Conservation (phyloP, 1,284 basidiomycete genomes). For the Ganoderma sinense region DNA sequence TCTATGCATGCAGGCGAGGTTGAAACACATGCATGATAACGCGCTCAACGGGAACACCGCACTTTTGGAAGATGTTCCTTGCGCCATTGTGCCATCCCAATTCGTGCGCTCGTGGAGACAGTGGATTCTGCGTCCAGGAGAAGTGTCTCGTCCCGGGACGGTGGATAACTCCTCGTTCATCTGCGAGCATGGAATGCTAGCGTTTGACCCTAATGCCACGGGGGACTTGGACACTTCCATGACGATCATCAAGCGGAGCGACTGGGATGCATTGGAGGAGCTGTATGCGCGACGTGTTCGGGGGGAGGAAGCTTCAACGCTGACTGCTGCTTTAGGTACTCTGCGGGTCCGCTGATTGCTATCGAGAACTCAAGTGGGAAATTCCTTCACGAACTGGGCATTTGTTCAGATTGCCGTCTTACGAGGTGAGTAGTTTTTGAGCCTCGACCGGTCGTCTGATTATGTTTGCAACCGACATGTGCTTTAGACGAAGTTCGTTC, state of each 20-base stretch:
- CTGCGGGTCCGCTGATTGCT: constrained; percentile 61
- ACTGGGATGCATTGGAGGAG: constrained; percentile 68
- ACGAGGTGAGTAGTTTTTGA: constrained; percentile 52
- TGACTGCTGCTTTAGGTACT: constrained; percentile 54
- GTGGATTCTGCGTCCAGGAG: constrained; percentile 70
- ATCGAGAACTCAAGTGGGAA: constrained; percentile 52
- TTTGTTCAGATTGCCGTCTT: constrained; percentile 69
- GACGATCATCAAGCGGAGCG: constrained; percentile 60
- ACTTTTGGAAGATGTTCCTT: constrained; percentile 55
- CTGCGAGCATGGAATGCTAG: constrained; percentile 72
- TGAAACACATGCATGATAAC: constrained; percentile 68
- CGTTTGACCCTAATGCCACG: constrained; percentile 68
- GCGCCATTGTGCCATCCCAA: constrained; percentile 63
- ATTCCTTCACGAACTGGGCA: constrained; percentile 54
- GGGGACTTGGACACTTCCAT: constrained; percentile 63
- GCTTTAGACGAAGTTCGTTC: constrained; percentile 41
- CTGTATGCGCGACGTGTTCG: constrained; percentile 52
- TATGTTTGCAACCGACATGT: constrained; percentile 20
- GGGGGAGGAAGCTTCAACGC: not conserved
- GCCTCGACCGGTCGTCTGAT: not conserved
- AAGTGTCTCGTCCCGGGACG: constrained; percentile 59
- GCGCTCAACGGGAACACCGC: constrained; percentile 53
- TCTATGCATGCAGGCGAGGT: constrained; percentile 51
- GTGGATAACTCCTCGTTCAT: constrained; percentile 70
- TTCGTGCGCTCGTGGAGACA: constrained; percentile 73